Evolutionary conservation across 139 green algal genomes (phyloP), one percentile per base, ranked within the genome.

Genomic region (Chlorokybus atmophyticus): DNA sequence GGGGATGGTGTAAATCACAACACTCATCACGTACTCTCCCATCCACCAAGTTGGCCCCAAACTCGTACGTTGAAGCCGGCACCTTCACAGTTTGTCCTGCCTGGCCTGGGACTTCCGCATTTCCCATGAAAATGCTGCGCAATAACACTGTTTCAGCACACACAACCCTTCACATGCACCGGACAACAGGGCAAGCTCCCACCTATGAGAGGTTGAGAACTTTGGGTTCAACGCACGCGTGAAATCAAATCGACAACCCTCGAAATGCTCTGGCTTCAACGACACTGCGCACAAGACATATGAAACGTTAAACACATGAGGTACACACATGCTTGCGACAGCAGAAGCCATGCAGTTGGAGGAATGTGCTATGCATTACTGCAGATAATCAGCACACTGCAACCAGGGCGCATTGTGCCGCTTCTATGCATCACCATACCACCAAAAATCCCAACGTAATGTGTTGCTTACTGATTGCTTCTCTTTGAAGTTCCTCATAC

Each of bases 181-280:
- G n/a, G n/a, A n/a, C n/a, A n/a, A n/a, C n/a, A n/a, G n/a, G n/a
- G n/a, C n/a, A n/a, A n/a, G n/a, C n/a, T 44, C 38, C 17, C 17
- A 70, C 82, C 74, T 83, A 70, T 95, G 87, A n/a, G 57, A 81
- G 19, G 97, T 66, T 29, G 86, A 87, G 67, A 98, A 98, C 63
- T 95, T 93, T 56, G 87, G 81, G 72, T 96, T 99, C 21, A 98
- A 72, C 1, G 91, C 87, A 66, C 94, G 93, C 50, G 79, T 95
- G 62, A 98, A 85, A 58, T 98, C 92, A 57, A 99, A 97, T 1
- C 87, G 75, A 41, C 94, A 60, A 30, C 92, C 92, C 70, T 97
- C 92, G 60, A 99, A 98, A 4, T 83, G 51, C 31, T 99, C 92
- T 1, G 92, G 90, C 74, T 94, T 94, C 3, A 99, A 76, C 1